A percentile compares a stretch with the other conserved stretches of the same genome.
Conservation (phyloP, 2,329 filamentous ascomycete genomes). For the Calonectria naviculata region DNA sequence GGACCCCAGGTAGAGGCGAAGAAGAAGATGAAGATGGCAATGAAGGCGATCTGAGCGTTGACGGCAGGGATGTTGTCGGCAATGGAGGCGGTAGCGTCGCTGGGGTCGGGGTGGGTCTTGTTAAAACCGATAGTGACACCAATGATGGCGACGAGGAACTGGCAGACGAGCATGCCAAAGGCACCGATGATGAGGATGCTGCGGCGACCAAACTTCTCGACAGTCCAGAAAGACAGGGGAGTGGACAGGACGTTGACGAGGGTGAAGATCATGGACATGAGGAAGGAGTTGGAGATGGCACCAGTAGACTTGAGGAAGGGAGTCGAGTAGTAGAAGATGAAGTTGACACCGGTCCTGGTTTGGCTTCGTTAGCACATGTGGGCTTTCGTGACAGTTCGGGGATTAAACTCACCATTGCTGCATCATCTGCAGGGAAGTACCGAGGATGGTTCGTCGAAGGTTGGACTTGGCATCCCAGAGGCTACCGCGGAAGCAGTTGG, state of each 20-base stretch:
- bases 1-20: constrained; percentile 84
- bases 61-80: constrained; percentile 68
- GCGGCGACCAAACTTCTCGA: constrained; percentile 86
- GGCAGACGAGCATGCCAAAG: constrained; percentile 84
- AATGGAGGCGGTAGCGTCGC: constrained; percentile 49
- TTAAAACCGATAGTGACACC: constrained; percentile 71
- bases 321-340: constrained; percentile 90
- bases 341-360: constrained; percentile 79
- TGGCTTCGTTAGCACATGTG: background rate
- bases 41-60: constrained; percentile 80
- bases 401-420: constrained; percentile 66
- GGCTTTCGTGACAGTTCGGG: background rate
- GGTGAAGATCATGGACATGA: constrained; percentile 87
- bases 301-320: constrained; percentile 85
- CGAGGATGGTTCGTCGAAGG: constrained; percentile 77
- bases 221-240: constrained; percentile 86
- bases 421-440: constrained; percentile 83
- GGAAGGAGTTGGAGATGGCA: constrained; percentile 81
- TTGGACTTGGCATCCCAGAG: constrained; percentile 73
- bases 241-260: constrained; percentile 90
- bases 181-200: constrained; percentile 83
- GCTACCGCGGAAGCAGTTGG: constrained; percentile 73
- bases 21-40: constrained; percentile 84
- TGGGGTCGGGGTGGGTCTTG: constrained; percentile 58
- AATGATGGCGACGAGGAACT: constrained; percentile 86